Evolutionary conservation across 306 rosid genomes (phyloP).

Genomic region (Hippophae gyantsensis): DNA sequence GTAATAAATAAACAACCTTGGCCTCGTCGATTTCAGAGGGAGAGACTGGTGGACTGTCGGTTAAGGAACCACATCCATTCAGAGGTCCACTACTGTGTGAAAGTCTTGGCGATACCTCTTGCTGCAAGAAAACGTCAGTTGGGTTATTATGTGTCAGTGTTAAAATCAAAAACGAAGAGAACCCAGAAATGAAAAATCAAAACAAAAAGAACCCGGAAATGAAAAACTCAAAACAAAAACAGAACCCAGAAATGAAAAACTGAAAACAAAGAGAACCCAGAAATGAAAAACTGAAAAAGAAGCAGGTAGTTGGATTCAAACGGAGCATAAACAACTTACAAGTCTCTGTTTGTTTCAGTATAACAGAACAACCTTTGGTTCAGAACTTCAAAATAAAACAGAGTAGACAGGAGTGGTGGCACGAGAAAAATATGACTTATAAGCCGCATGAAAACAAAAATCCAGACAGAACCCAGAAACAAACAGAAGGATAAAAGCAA

Average conservation of each 20-base stretch:
- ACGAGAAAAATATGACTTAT: background rate
- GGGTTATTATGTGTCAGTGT: too few species aligned
- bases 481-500: conserved; percentile 3
- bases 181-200: too few species aligned
- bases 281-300: too few species aligned
- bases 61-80: conserved; percentile 68
- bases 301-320: too few species aligned
- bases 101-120: conserved; percentile 82
- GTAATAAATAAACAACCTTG: conserved; percentile 52
- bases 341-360: background rate
- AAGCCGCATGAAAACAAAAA: background rate
- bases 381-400: background rate
- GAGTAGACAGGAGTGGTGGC: background rate
- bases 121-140: conserved; percentile 18
- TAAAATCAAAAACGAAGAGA: background rate
- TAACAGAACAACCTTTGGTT: background rate
- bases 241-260: too few species aligned
- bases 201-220: background rate
- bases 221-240: too few species aligned
- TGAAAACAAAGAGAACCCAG: too few species aligned
- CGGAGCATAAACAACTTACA: background rate
- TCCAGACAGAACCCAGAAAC: background rate
- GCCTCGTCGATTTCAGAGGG: conserved; percentile 78
- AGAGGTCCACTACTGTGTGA: conserved; percentile 96
- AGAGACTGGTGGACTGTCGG: conserved; percentile 87